A percentile compares a stretch with the other conserved stretches of the same genome.
phyloP scores from a whole-genome alignment of 768 basidiomycete genomes.

The Trametes cinnabarina region DNA sequence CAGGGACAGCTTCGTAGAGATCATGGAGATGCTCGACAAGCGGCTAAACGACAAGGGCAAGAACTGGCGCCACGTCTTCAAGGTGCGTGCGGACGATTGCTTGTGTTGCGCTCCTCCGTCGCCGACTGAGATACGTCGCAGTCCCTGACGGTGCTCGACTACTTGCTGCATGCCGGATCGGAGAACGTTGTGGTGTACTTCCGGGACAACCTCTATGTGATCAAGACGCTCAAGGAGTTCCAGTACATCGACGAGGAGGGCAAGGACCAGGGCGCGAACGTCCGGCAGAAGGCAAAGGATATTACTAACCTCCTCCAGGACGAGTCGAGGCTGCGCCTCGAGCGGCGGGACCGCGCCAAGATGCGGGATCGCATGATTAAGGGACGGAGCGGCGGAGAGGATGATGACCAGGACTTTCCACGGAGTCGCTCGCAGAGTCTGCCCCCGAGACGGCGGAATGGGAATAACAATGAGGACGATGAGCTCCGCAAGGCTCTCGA shows the following conservation, averaged over 20 bases:
- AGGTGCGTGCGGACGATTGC: conserved; percentile 48
- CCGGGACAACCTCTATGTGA: conserved; percentile 92
- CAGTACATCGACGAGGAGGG: conserved; percentile 93
- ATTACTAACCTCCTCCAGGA: conserved; percentile 93
- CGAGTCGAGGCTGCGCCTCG: conserved; percentile 78
- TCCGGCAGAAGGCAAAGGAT: conserved; percentile 95
- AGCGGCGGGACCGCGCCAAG: conserved; percentile 75
- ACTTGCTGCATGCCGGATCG: conserved; percentile 92
- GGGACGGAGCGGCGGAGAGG: conserved; percentile 40
- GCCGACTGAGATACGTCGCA: conserved; percentile 28
- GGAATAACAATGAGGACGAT: conserved; percentile 62
- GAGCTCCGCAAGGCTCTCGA: conserved; percentile 86
- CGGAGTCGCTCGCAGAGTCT: conserved; percentile 35
- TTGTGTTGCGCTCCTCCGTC: background rate
- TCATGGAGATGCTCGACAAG: conserved; percentile 99
- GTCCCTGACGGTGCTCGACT: conserved; percentile 93
- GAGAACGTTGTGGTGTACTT: conserved; percentile 99
- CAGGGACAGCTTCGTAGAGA: conserved; percentile 95
- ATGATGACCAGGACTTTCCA: conserved; percentile 46
- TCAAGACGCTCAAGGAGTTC: conserved; percentile 99
- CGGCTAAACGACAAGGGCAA: conserved; percentile 98
- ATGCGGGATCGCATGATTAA: conserved; percentile 96
- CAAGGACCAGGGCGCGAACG: conserved; percentile 98
- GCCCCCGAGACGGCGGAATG: conserved; percentile 24
- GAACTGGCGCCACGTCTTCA: conserved; percentile 99